Base-by-base conservation (phyloP, 352 stramenopile genomes). In the Globisporangium spinosum region DNA sequence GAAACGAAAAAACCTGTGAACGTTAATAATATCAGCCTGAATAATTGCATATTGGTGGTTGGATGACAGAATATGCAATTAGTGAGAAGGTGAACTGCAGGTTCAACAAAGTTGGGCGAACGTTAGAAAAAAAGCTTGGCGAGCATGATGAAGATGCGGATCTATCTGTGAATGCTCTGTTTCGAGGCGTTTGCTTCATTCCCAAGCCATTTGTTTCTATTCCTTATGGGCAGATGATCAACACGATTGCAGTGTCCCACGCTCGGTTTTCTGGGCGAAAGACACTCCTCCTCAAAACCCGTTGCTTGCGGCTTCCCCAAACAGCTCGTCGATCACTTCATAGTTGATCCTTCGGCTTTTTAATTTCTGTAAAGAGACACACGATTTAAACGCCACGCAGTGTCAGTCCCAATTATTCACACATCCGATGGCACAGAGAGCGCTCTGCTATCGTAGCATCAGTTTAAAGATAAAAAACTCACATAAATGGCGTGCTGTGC, bases 271-370 rank as follows among this genome's bases (percentile, higher is more conserved):
- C 51, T 56, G 22, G n/a, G 5, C 29, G 49, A 32, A 56, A 20
- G 22, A 22, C 15, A 17, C 22, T 60, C 54, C 27, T 15, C 12
- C 17, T 81, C 72, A 92, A 34, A 89, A 90, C 0, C 82, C 82
- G 60, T 90, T 92, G 70, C 75, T 92, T 55, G 84, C 84, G 27
- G 84, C 84, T 72, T 95, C 85, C 32, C 86, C 88, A 81, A 95
- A 95, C 56, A 95, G 80, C 75, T 95, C 86, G 67, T 93, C 80
- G 71, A 95, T 93, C 57, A 94, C 88, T 77, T 95, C 88, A 68
- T 95, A 94, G 73, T 95, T 95, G 74, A 95, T 95, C 71, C 87
- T 78, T 76, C 86, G 82, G 64, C 85, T 94, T 70, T 94, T 95
- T 80, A 95, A 86, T 89, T 92, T 93, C 88, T 93, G 74, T 60